Evolutionary conservation across 345 rosid species (phyloP), one percentile per base, ranked within the genome.

Genomic region (Acer negundo): DNA sequence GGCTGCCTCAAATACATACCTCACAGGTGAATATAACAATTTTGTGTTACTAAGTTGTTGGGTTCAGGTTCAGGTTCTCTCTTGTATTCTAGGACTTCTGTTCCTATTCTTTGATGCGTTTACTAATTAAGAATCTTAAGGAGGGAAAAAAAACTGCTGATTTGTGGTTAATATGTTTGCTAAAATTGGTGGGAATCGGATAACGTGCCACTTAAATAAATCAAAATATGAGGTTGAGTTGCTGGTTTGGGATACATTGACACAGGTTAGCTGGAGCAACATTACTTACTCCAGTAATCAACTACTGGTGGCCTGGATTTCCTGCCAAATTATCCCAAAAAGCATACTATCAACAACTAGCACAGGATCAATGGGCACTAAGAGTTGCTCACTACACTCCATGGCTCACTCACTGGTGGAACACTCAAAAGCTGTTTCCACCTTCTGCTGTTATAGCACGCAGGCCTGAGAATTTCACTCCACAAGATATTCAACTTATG

Each of bases 271-370:
- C 92, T 6, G 92, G 94, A 82, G 91, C 82, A 19, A 75, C 81
- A 28, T 79, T 90, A 69, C 8, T 87, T 22, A 87, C 84, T 28
- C 92, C 90, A 0, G 87, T 73, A 26, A 67, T 85, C 47, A 90
- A 89, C 77, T 84, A 86, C 79, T 90, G 92, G 92, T 90, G 94
- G 92, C 82, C 84, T 40, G 83, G 85, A 55, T 76, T 90, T 53
- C 92, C 92, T 0, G 69, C 77, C n/a, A 80, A 86, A 23, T 68
- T 86, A 51, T 77, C 88, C 0, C 72, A 75, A 26, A 78, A 86
- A 80, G 91, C 77, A 24, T 84, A 82, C 69, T 31, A 77, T 8
- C 80, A 51, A 12, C 74, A 81, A 66, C 70, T 67, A 35, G 82
- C 82, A 16, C 80, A 79, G 63, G 93, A 90, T 74, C 93, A 81